Evolutionary conservation across 2,329 filamentous ascomycete species (phyloP).

Genomic region (Hypomyces rosellus): DNA sequence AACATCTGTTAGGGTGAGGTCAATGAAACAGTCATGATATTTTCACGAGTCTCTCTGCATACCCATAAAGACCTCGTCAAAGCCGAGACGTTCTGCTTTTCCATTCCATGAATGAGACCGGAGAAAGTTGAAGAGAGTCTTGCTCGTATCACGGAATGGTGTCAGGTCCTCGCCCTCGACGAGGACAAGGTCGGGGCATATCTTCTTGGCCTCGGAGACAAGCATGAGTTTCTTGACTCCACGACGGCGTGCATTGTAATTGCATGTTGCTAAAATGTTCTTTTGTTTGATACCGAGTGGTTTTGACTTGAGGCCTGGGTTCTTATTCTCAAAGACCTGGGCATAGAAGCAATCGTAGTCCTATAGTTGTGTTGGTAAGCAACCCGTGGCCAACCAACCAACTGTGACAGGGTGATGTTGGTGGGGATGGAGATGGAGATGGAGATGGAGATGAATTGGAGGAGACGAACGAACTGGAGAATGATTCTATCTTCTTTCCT

Average conservation of each 20-base stretch:
- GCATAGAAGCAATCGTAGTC: constrained; percentile 94
- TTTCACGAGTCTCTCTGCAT: constrained; percentile 10
- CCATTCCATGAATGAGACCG: constrained; percentile 69
- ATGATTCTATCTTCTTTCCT: constrained; percentile 62
- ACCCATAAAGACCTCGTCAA: constrained; percentile 72
- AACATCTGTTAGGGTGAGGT: constrained; percentile 52
- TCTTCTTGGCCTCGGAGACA: constrained; percentile 69
- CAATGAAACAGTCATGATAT: neutral
- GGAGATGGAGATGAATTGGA: neutral
- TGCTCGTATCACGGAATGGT: constrained; percentile 80
- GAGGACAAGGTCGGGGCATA: constrained; percentile 79
- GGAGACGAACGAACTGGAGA: constrained; percentile 66
- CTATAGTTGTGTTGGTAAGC: constrained; percentile 29
- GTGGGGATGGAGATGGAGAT: neutral
- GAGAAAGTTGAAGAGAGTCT: constrained; percentile 69
- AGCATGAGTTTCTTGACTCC: constrained; percentile 78
- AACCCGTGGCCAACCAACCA: neutral
- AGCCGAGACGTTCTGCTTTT: constrained; percentile 74
- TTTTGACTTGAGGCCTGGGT: constrained; percentile 62
- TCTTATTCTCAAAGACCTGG: constrained; percentile 77
- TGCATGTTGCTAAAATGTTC: constrained; percentile 87
- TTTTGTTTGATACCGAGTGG: constrained; percentile 88
- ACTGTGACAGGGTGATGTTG: constrained; percentile 1
- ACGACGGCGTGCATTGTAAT: constrained; percentile 78
- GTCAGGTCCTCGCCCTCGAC: constrained; percentile 82